Evolutionary conservation across 768 basidiomycete species (phyloP).

Genomic region (Atractiella rhizophila): DNA sequence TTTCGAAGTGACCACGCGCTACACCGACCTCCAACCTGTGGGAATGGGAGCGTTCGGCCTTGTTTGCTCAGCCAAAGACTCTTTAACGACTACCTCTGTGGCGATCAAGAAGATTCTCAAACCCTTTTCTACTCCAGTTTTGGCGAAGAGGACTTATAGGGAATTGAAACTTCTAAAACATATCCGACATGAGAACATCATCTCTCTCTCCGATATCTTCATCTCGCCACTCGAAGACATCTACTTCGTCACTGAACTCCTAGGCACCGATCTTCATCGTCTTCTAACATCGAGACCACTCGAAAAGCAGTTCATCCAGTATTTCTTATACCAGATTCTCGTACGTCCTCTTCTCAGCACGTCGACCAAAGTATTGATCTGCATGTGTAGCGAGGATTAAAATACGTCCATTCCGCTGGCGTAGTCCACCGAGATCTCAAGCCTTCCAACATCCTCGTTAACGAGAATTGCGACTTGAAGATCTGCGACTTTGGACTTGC

Average conservation of each 20-base stretch:
- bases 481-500: slow-evolving; percentile 98
- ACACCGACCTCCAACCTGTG: slow-evolving; percentile 96
- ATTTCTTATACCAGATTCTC: slow-evolving; percentile 96
- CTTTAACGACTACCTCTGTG: slow-evolving; percentile 72
- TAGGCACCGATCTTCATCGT: slow-evolving; percentile 93
- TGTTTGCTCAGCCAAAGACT: slow-evolving; percentile 34
- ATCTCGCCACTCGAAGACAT: slow-evolving; percentile 91
- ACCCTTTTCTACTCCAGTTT: slow-evolving; percentile 86
- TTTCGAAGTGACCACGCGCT: slow-evolving; percentile 69
- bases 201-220: slow-evolving; percentile 94
- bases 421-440: slow-evolving; percentile 98
- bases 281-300: slow-evolving; percentile 83
- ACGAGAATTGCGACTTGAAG: slow-evolving; percentile 99
- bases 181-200: slow-evolving; percentile 97
- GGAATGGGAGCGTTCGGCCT: slow-evolving; percentile 99
- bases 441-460: slow-evolving; percentile 97
- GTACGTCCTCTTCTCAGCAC: slow-evolving; percentile 26
- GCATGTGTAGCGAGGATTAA: slow-evolving; percentile 54
- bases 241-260: slow-evolving; percentile 94
- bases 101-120: slow-evolving; percentile 99
- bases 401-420: slow-evolving; percentile 97
- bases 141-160: slow-evolving; percentile 88
- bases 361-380: not conserved
- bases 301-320: slow-evolving; percentile 99
- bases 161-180: slow-evolving; percentile 96